A percentile compares a stretch with the other conserved stretches of the same genome.
Evolutionary conservation across 2,329 filamentous ascomycete genomes (phyloP).

Genomic region (Saccharata proteae): DNA sequence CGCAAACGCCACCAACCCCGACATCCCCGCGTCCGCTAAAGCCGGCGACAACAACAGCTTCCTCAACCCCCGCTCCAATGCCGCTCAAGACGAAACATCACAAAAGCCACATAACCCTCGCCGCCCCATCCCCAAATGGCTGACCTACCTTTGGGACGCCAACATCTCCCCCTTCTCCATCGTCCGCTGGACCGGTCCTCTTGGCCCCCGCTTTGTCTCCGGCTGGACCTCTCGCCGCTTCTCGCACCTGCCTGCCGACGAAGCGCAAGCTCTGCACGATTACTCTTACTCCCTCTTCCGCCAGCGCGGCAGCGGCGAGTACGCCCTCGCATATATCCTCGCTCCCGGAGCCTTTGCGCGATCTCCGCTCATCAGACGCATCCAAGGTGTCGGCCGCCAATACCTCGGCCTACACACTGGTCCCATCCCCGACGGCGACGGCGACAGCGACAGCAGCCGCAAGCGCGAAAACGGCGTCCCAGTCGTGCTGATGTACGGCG

Average conservation of each 20-base stretch:
- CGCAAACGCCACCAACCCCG: constrained; percentile 51
- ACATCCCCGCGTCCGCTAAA: constrained; percentile 33
- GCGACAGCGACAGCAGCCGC: constrained; percentile 17
- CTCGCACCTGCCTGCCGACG: constrained; percentile 67
- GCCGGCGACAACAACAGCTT: constrained; percentile 44
- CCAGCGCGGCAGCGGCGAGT: constrained; percentile 85
- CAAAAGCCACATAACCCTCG: constrained; percentile 29
- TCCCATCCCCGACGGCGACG: constrained; percentile 14
- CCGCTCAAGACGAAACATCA: constrained; percentile 20
- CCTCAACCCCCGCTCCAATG: constrained; percentile 36
- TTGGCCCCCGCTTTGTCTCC: constrained; percentile 84
- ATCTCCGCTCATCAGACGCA: constrained; percentile 73
- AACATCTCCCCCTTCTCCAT: constrained; percentile 93
- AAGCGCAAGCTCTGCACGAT: constrained; percentile 76
- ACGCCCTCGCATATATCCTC: constrained; percentile 82
- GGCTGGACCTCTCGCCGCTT: constrained; percentile 93
- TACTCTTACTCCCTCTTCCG: constrained; percentile 93
- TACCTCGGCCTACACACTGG: constrained; percentile 22
- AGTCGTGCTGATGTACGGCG: constrained; percentile 88
- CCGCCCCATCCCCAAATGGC: constrained; percentile 65
- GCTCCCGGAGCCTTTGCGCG: constrained; percentile 89
- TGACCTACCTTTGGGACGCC: constrained; percentile 90
- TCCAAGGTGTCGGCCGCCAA: constrained; percentile 78
- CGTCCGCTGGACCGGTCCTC: constrained; percentile 73
- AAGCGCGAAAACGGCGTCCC: constrained; percentile 57